Percentiles rank a stretch among this genome's conserved stretches.
phyloP scores from a whole-genome alignment of 2,329 filamentous ascomycete species.

The Ceratocystis lukuohia region DNA sequence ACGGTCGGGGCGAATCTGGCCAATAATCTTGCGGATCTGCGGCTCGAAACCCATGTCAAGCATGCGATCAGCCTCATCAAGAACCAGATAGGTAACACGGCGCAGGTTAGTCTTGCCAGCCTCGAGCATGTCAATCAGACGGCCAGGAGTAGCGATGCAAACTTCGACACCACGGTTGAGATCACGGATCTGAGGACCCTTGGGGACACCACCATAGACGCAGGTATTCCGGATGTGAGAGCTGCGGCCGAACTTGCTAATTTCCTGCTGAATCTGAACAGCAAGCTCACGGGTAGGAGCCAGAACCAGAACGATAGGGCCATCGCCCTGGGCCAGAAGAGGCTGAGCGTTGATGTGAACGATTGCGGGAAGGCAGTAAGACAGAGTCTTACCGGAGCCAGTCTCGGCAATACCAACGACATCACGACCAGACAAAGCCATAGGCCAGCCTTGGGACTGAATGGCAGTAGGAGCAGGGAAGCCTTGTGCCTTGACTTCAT shows the following conservation, averaged over 20 bases:
- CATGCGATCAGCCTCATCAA: slow-evolving; percentile 99
- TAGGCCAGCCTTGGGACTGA: slow-evolving; percentile 97
- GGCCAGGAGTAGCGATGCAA: slow-evolving; percentile 93
- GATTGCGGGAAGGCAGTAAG: slow-evolving; percentile 93
- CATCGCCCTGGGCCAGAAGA: slow-evolving; percentile 84
- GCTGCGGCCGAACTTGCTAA: slow-evolving; percentile 96
- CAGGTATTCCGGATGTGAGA: slow-evolving; percentile 97
- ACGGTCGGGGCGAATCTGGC: slow-evolving; percentile 93
- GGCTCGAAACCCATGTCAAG: slow-evolving; percentile 99
- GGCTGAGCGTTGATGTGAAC: slow-evolving; percentile 99
- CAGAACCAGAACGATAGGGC: slow-evolving; percentile 89
- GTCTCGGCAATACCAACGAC: slow-evolving; percentile 99
- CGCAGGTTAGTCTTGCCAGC: slow-evolving; percentile 96
- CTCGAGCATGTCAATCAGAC: slow-evolving; percentile 97
- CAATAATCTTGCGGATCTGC: slow-evolving; percentile 96
- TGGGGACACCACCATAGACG: slow-evolving; percentile 97
- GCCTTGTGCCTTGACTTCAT: slow-evolving; percentile 95
- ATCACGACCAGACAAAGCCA: slow-evolving; percentile 95
- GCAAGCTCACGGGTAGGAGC: slow-evolving; percentile 95
- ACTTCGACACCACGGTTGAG: slow-evolving; percentile 92
- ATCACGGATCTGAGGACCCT: slow-evolving; percentile 92
- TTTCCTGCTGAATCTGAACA: slow-evolving; percentile 96
- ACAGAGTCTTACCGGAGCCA: slow-evolving; percentile 96
- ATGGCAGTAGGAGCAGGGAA: slow-evolving; percentile 90
- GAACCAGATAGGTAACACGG: slow-evolving; percentile 92